Base-by-base conservation (phyloP, 2,329 filamentous ascomycete genomes). In the Cladosporium sp. region DNA sequence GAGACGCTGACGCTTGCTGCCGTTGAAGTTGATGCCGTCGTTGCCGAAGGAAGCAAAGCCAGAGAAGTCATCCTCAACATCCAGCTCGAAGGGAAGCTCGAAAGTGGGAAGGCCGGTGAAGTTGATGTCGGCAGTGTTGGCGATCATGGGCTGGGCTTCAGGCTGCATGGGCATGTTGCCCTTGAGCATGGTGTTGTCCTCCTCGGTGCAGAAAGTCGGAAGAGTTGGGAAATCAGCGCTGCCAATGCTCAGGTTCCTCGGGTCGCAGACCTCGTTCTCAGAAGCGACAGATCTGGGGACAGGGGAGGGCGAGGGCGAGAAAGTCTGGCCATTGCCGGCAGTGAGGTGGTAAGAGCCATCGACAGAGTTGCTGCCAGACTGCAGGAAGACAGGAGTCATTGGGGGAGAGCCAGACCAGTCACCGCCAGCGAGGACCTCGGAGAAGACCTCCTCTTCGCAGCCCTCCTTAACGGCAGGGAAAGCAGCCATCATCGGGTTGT, bases 21-120 rank as follows among this genome's bases (percentile, higher is more conserved):
- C 77, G 53, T 80, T 66, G 68, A 80, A 85, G 59, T 79, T 73
- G 63, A 80, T 81, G 56, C 76, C 71, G 11, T 80, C 73, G 68
- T 85, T 83, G 43, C 78, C 73, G 58, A 90, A 85, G 64, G 88
- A 83, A 57, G 89, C 84, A 7, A 95, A 79, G 50, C 80, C 80
- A 67, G 82, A 85, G 63, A 95, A 89, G 66, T 93, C 89, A 78
- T 95, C 89, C 63, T 96, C 91, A 1, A 88, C 90, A 68, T 96
- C 91, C 51, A 96, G 79, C 62, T 95, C 90, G 19, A 91, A 93
- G 59, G 95, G 82, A 58, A 89, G 87, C 68, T 95, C 88, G 60
- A 95, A 95, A 7, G 79, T 76, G 20, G 87, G 85, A 24, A 93
- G 78, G 19, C 80, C 80, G 72, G 79, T 70, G 56, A 77, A 73